Base-by-base conservation (phyloP, 2,329 filamentous ascomycete species). In the Elsinoe ampelina region DNA sequence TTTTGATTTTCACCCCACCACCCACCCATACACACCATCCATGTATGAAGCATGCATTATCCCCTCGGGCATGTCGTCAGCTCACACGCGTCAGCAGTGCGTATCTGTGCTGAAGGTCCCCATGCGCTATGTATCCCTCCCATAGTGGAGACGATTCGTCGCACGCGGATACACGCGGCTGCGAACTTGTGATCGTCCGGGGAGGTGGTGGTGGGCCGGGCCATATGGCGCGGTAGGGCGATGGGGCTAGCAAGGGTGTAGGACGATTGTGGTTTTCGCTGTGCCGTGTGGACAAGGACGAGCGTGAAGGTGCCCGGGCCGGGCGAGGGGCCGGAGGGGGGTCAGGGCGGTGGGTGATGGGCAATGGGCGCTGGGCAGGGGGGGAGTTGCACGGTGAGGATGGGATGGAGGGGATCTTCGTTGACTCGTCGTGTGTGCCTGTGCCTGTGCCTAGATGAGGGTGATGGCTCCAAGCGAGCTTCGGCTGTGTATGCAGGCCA, bases 131-230 rank as follows among this genome's bases (percentile, higher is more conserved):
- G n/a, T n/a, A n/a, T n/a, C n/a, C n/a, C n/a, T n/a, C n/a, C n/a
- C n/a, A n/a, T n/a, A n/a, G n/a, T n/a, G n/a, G n/a, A n/a, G n/a
- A n/a, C n/a, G n/a, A n/a, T n/a, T n/a, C 22, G 22, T 26, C 22
- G 22, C 22, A 26, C 22, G 22, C n/a, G n/a, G n/a, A n/a, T n/a
- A n/a, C 22, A 26, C 22, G 41, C 19, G 58, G 84, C 85, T 11
- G 84, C 85, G 69, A 93, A 95, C 69, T 93, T 90, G 66, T 95
- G 89, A 59, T 80, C 84, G 58, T 92, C 81, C 1, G 79, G 80
- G 41, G 41, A 11, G n/a, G n/a, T n/a, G 10, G 41, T 10, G 19
- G 41, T 45, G 19, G 41, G 26, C 26, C 7, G 41, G 41, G 41
- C 19, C 20, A 45, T 45, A 20, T 45, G 17, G 41, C 26, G 41